Evolutionary conservation across 2,329 filamentous ascomycete genomes (phyloP), one percentile per base, ranked within the genome.

Genomic region (Grosmannia clavigera): DNA sequence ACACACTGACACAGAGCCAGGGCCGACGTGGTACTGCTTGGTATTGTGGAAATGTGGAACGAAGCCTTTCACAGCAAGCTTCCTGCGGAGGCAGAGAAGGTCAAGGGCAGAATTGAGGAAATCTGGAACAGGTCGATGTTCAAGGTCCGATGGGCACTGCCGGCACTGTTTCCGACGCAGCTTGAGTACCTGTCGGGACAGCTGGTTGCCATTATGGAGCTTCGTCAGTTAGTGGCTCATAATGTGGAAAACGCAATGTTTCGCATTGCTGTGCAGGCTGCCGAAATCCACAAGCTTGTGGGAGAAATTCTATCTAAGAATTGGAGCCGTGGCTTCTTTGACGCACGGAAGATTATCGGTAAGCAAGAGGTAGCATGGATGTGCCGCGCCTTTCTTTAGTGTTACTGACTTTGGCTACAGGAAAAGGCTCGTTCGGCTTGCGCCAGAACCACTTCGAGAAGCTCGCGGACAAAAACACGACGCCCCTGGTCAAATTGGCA

Each of bases 41-140:
- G 61, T 11, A 50, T 63, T 2, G 58, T 59, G 3, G 53, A 48
- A 4, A 29, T 31, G 27, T 63, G 62, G 62, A 54, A 60, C 40
- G 19, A 53, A 2, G 46, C 33, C 19, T 56, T 63, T 14, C 59
- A 58, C n/a, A 12, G 4, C 1, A 25, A 22, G 3, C 57, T 61
- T 3, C 61, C 61, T 1, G 19, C 7, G 2, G 56, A 58, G 33
- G 43, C 53, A 3, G 3, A 40, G 31, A 7, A 0, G 1, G 57
- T 38, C 1, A 29, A 40, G 1, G 16, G 9, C 3, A 2, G 10
- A 1, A 16, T 62, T 5, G 22, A 35, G 5, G 50, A 57, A 1
- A 46, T 33, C 1, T 62, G 61, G 59, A 31, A 54, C 5, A 46
- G 9, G 7, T 58, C 61, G 2, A 5, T 59, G 6, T 5, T 1